Conservation (phyloP, 805 yeast species). For the Cyberlindnera subsufficiens region DNA sequence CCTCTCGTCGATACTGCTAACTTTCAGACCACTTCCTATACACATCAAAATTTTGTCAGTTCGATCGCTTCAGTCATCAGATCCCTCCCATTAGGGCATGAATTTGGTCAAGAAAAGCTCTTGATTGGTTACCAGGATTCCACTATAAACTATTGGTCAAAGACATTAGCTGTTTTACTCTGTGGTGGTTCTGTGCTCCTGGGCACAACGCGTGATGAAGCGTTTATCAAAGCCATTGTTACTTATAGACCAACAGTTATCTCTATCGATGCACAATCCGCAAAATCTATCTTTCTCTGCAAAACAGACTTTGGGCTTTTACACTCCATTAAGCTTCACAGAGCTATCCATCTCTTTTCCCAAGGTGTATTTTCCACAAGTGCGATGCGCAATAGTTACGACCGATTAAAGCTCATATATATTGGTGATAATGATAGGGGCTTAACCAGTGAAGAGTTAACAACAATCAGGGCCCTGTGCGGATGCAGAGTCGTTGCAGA, state of each 20-base stretch:
- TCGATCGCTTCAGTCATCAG: slow-evolving; percentile 44
- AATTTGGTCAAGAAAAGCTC: slow-evolving; percentile 27
- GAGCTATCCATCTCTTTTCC: slow-evolving; percentile 19
- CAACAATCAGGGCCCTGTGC: slow-evolving; percentile 36
- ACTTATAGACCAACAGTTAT: slow-evolving; percentile 12
- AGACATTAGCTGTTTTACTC: slow-evolving; percentile 27
- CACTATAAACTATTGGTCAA: slow-evolving; percentile 39
- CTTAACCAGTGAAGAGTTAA: slow-evolving; percentile 27
- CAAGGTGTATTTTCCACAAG: slow-evolving; percentile 13
- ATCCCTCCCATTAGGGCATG: slow-evolving; percentile 30
- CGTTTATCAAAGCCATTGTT: slow-evolving; percentile 3
- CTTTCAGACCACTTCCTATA: slow-evolving; percentile 30
- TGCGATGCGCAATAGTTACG: slow-evolving; percentile 29
- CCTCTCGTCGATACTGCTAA: slow-evolving; percentile 31
- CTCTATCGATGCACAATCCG: slow-evolving; percentile 1
- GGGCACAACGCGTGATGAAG: slow-evolving; percentile 12
- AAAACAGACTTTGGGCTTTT: background rate
- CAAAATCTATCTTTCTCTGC: slow-evolving; percentile 7
- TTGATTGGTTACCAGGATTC: slow-evolving; percentile 23
- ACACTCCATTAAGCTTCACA: slow-evolving; percentile 13
- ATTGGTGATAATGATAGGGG: slow-evolving; percentile 6
- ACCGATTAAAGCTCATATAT: slow-evolving; percentile 22
- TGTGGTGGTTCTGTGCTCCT: slow-evolving; percentile 28
- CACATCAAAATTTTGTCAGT: slow-evolving; percentile 48
- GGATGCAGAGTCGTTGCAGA: slow-evolving; percentile 51